These are phyloP conservation scores for Fraxinus platypoda DNA, from an alignment of 305 asterid species.

Conservation along the genomic window DNA sequence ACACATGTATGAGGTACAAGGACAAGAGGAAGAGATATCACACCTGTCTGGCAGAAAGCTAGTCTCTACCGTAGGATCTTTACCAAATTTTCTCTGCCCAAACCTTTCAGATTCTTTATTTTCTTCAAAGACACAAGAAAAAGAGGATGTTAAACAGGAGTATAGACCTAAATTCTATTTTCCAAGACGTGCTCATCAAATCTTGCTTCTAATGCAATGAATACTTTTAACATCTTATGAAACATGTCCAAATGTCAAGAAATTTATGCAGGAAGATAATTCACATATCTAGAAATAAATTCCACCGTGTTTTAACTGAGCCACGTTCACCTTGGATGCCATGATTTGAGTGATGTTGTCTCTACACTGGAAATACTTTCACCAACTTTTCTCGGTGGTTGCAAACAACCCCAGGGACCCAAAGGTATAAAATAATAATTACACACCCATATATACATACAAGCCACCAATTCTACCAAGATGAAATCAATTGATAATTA, in stretches of 20 bases:
- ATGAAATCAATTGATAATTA: neutral
- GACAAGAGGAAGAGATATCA: conserved; percentile 30
- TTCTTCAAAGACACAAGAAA: conserved; percentile 32
- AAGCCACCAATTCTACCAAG: neutral
- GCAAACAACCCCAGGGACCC: neutral
- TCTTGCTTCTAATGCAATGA: neutral
- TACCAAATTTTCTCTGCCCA: conserved; percentile 55
- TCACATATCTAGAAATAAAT: neutral
- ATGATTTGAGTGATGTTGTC: neutral
- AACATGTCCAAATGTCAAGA: neutral
- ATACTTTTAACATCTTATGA: neutral
- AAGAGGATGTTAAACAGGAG: conserved; percentile 7
- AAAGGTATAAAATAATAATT: neutral
- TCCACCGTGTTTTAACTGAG: neutral
- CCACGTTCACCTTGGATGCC: neutral
- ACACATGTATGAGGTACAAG: neutral
- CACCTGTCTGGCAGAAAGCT: conserved; percentile 98
- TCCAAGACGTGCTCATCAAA: neutral
- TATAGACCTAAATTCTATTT: neutral
- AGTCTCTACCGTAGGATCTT: conserved; percentile 97
- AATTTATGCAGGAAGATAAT: neutral
- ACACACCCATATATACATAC: neutral
- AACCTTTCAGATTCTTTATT: conserved; percentile 45
- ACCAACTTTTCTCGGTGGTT: neutral
- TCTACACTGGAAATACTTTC: neutral